Base-by-base conservation (phyloP, 1,139 yeast species). In the Kazachstania sp. region DNA sequence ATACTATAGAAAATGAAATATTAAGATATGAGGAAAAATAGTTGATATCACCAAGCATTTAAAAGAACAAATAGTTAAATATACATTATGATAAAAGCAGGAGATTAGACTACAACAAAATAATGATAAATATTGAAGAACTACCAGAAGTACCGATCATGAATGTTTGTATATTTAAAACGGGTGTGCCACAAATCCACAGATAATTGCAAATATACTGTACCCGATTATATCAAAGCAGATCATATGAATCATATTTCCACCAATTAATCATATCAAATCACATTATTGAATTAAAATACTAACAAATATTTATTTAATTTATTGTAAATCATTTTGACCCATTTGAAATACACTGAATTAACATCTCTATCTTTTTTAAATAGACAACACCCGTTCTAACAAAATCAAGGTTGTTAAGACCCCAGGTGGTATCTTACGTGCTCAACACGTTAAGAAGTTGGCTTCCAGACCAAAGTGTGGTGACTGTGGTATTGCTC, bases 341-440 rank as follows among this genome's bases (percentile, higher is more conserved):
- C 1, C 5, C 6, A 15, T 29, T 12, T 18, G 28, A 19, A 30
- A 18, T 15, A 26, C 19, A 39, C 16, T 15, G 39, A 19, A 6
- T 16, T 12, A 23, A 18, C 9, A 37, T 37, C 15, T 18, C 8
- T 18, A 37, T 37, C 16, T 39, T 40, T 47, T 45, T 51, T 48
- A 26, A 61, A 45, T 72, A 80, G 87, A 87, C 95, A 90, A 90
- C 95, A 87, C 97, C 83, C 85, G 83, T 76, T 90, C 97, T 66
- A 92, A 92, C 95, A 86, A 84, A 82, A 90, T 90, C 81, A 88
- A 86, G 90, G 94, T 90, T 76, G 94, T 90, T 69, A 90, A 88
- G 86, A 92, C 98, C 77, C 97, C 98, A 75, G 98, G 98, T 81
- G 97, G 97, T 72, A 84, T 83, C 75, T 83, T 92, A 73, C 83